Evolutionary conservation across 2,329 filamentous ascomycete genomes (phyloP).

Genomic region (Alternaria conjuncta): DNA sequence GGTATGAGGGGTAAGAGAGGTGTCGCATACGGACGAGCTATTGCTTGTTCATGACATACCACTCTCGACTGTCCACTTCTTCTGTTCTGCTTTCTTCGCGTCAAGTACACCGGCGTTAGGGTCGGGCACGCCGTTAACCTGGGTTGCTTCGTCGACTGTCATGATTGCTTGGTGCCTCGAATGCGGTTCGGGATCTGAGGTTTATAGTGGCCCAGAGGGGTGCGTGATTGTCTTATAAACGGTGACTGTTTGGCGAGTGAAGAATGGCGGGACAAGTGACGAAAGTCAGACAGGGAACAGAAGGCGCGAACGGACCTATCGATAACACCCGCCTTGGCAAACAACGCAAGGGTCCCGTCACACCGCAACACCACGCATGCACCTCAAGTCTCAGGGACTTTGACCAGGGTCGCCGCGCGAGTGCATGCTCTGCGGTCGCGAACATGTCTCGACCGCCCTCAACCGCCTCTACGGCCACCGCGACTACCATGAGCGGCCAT

Average conservation of each 20-base stretch:
- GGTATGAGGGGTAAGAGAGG: constrained; percentile 27
- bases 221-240: not conserved
- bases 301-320: constrained; percentile 53
- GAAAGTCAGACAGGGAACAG: constrained; percentile 29
- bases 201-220: not conserved
- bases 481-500: constrained; percentile 23
- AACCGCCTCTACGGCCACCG: constrained; percentile 28
- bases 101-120: constrained; percentile 46
- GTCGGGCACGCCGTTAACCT: constrained; percentile 49
- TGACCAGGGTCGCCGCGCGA: not conserved
- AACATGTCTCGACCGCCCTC: constrained; percentile 40
- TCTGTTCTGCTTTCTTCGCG: constrained; percentile 25
- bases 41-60: constrained; percentile 49
- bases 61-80: constrained; percentile 53
- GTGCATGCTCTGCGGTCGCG: not conserved
- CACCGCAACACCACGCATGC: constrained; percentile 18
- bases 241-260: constrained; percentile 11
- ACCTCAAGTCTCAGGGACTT: not conserved
- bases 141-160: constrained; percentile 46
- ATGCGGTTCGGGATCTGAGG: not conserved
- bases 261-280: constrained; percentile 10
- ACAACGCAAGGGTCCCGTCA: constrained; percentile 16
- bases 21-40: constrained; percentile 40
- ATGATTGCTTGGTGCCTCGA: constrained; percentile 21
- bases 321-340: constrained; percentile 31